Evolutionary conservation across 352 stramenopile species (phyloP), one percentile per base, ranked within the genome.

Genomic region (Phytopythium vexans): DNA sequence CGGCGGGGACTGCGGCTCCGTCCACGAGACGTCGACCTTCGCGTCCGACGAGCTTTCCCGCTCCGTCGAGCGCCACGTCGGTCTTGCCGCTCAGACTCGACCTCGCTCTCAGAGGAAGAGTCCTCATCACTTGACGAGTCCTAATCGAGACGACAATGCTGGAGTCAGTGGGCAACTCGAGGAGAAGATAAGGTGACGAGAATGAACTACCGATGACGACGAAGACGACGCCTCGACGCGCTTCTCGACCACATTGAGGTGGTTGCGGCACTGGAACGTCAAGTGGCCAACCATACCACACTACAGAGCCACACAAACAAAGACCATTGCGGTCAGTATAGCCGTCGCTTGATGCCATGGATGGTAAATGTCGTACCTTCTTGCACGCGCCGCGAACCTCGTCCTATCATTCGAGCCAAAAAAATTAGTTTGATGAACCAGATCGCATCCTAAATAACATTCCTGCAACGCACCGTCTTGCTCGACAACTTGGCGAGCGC

Each of bases 401-500:
- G 41, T 78, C 88, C 78, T 94, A 49, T 27, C 45, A 58, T 38
- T 6, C 12, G 8, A 10, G 51, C 45, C 33, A 41, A 15, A 31
- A 48, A 33, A 3, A 42, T 37, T 16, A 8, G 21, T 31, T 46
- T 0, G 41, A 31, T 27, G 4, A 27, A 10, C 27, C 33, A 33
- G 21, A 27, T 27, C 21, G 21, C 21, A 27, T 27, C 21, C 21
- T 27, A 27, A 27, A 27, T 27, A 45, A 43, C 36, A 58, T 7
- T 11, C 53, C 8, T 36, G 44, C 15, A 12, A 70, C 71, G 38
- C 49, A 97, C 91, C 39, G 76, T 88, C 21, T 98, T 75, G 74
- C 98, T 98, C 49, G 97, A 97, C 48, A 97, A 81, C 62, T 96
- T 93, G 34, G 91, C 95, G 45, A 99, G 76, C 53, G 93, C 89